Conservation (phyloP, 306 rosid species). For the Pachyrhizus erosus region DNA sequence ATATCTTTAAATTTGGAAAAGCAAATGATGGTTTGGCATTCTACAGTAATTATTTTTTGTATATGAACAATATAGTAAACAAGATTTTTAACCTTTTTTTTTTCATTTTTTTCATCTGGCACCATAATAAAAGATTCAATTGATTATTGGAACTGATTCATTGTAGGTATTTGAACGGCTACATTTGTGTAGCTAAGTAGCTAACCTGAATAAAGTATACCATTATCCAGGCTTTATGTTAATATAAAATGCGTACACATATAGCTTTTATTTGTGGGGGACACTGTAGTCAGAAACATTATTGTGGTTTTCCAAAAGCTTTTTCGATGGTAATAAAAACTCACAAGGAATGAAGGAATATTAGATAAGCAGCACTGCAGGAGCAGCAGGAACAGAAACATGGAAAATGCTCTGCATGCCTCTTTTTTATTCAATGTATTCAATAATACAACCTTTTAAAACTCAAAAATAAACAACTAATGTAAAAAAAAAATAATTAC, state of each 20-base stretch:
- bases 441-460: constrained; percentile 12
- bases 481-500: background rate
- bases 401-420: constrained; percentile 27
- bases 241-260: background rate
- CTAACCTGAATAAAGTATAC: constrained; percentile 27
- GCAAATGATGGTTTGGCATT: constrained; percentile 33
- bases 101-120: background rate
- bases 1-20: constrained; percentile 13
- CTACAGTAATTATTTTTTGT: constrained; percentile 4
- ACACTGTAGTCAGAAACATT: constrained; percentile 41
- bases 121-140: constrained; percentile 14
- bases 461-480: constrained; percentile 9
- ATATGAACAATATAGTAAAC: background rate
- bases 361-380: background rate
- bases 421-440: background rate
- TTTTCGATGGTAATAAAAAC: constrained; percentile 13
- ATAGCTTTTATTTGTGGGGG: constrained; percentile 31
- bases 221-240: constrained; percentile 6
- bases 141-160: constrained; percentile 26
- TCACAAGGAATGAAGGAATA: constrained; percentile 20
- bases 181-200: constrained; percentile 19
- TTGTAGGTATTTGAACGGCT: constrained; percentile 15
- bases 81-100: background rate
- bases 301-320: constrained; percentile 32
- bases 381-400: background rate